A percentile compares a stretch with the other conserved stretches of the same genome.
Conservation (phyloP, 2,329 filamentous ascomycete genomes). For the Cercospora zeina region DNA sequence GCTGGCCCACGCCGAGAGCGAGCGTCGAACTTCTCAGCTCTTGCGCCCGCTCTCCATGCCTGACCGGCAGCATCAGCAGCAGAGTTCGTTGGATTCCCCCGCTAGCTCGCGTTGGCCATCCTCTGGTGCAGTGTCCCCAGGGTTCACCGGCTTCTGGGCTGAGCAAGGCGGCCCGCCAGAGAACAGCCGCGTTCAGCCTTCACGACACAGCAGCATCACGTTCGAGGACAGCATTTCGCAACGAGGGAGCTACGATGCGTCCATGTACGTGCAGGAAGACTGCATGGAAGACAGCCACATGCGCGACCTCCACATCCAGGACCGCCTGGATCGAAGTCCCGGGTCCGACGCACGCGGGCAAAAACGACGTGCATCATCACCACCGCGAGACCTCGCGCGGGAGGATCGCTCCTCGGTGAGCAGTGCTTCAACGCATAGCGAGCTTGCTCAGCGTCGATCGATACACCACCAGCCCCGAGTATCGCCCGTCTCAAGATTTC, state of each 20-base stretch:
- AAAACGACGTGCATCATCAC: slow-evolving; percentile 65
- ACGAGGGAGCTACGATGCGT: slow-evolving; percentile 64
- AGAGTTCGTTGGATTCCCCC: slow-evolving; percentile 44
- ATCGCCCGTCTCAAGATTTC: slow-evolving; percentile 56
- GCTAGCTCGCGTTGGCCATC: slow-evolving; percentile 44
- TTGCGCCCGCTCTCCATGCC: slow-evolving; percentile 50
- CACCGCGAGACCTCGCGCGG: slow-evolving; percentile 57
- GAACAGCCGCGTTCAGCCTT: slow-evolving; percentile 29
- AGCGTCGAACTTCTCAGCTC: slow-evolving; percentile 45
- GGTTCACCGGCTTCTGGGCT: slow-evolving; percentile 49
- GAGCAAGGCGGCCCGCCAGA: slow-evolving; percentile 35
- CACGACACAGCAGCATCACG: slow-evolving; percentile 45
- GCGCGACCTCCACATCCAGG: slow-evolving; percentile 56
- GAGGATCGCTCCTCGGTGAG: slow-evolving; percentile 50
- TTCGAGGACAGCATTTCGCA: slow-evolving; percentile 54
- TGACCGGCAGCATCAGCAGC: slow-evolving; percentile 42
- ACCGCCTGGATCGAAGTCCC: slow-evolving; percentile 48
- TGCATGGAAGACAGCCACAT: slow-evolving; percentile 57
- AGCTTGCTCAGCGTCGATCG: slow-evolving; percentile 57
- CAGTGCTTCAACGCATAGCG: slow-evolving; percentile 47
- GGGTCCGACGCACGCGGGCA: slow-evolving; percentile 55
- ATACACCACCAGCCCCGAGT: slow-evolving; percentile 59
- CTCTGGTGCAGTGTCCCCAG: slow-evolving; percentile 48
- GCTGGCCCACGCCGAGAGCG: slow-evolving; percentile 42
- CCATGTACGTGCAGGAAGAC: slow-evolving; percentile 54